Base-by-base conservation (phyloP, 1,284 basidiomycete species). In the Xerocomus minutiporus region DNA sequence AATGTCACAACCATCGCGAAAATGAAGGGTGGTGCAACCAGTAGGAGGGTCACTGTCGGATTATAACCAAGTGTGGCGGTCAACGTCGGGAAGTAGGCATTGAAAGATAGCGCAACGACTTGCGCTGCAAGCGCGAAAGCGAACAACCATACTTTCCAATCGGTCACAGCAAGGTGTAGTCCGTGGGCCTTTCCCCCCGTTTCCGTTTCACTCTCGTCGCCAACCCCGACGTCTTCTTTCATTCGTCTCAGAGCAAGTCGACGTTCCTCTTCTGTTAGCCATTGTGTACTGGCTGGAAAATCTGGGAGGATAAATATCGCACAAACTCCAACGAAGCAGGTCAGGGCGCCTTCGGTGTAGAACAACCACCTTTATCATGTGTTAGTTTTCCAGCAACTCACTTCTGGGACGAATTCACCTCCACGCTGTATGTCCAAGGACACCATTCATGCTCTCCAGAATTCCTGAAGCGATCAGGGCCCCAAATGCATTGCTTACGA, bases 401-500 rank as follows among this genome's bases (percentile, higher is more conserved):
- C 13, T 8, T 23, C 13, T n/a, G 20, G 25, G 39, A 44, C 8
- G 13, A 28, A 28, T 67, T 32, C 58, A 81, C 78, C 86, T 73
- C 91, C 91, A 94, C 1, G 87, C 88, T 1, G 85, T 74, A 49
- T 83, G 80, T 0, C 89, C 89, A 2, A 85, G 70, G 42, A 75
- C 74, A 8, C 83, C 85, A 52, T 91, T 76, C 86, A 91, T 91
- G 28, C 76, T 74, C 51, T 76, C 72, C 54, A 90, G 72, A 51
- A 88, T 87, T 4, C 79, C 84, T 9, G 86, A 88, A 8, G 87
- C 88, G 50, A 93, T 80, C n/a, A 93, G 74, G 1, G 87, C 77
- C 13, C 91, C 89, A 64, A 93, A 92, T 1, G 89, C 91, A 71
- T 91, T 93, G 54, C 84, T 86, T 57, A 91, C 82, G 41, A 57